Evolutionary conservation across 768 basidiomycete genomes (phyloP).

Genomic region (Brasilioporus rufonigricans): DNA sequence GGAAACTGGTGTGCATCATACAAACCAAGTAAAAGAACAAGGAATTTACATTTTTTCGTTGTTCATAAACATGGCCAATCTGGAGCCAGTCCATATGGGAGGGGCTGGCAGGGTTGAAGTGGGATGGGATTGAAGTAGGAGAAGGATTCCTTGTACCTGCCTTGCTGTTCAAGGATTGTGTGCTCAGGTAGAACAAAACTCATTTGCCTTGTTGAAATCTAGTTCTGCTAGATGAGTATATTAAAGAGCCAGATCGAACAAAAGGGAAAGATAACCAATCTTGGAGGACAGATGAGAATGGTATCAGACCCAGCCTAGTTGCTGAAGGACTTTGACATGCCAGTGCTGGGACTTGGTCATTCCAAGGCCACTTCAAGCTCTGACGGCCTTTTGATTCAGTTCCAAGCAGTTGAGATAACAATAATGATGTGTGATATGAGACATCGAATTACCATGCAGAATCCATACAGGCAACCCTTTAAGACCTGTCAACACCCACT

Average conservation of each 20-base stretch:
- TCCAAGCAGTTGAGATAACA: no score
- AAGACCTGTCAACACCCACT: no score
- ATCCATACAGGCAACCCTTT: no score
- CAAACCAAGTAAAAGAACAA: not conserved
- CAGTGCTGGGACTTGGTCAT: no score
- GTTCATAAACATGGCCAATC: slow-evolving; percentile 97
- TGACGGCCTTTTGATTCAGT: no score
- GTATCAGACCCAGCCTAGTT: no score
- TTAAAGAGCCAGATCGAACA: slow-evolving; percentile 10
- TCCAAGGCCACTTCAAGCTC: no score
- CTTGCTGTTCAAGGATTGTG: slow-evolving; percentile 99
- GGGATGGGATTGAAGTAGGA: slow-evolving; percentile 95
- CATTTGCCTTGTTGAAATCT: slow-evolving; percentile 99
- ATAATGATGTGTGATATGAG: no score
- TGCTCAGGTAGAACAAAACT: slow-evolving; percentile 95
- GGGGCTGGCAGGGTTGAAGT: slow-evolving; percentile 93
- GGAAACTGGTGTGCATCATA: slow-evolving; percentile 12
- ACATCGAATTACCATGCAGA: no score
- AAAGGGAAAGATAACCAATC: slow-evolving; percentile 52
- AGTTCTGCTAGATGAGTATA: slow-evolving; percentile 31
- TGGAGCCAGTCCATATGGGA: slow-evolving; percentile 99
- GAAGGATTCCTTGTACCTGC: slow-evolving; percentile 86
- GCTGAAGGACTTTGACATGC: no score
- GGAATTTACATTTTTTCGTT: slow-evolving; percentile 84
- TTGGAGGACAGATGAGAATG: no score